Evolutionary conservation across 176 grass and related monocot genomes (phyloP), one percentile per base, ranked within the genome.

Genomic region (Oryza australiensis): DNA sequence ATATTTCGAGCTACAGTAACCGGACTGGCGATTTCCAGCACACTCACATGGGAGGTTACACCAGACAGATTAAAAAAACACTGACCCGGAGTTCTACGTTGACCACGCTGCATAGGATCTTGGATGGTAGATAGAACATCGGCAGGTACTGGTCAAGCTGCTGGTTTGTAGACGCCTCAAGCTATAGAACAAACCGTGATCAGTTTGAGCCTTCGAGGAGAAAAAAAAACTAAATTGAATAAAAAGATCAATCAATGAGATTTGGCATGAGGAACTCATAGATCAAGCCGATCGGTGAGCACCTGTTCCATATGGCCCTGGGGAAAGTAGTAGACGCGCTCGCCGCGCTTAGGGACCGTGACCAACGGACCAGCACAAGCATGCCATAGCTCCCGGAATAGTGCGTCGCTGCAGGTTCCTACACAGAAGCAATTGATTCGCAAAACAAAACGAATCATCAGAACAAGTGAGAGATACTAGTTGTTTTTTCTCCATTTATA

Each of bases 281-380:
- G 53, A 67, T 41, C 63, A 37, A 37, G 38, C 55, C 55, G 55
- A 60, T 60, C 6, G 55, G 51, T 55, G 20, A 79, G 40, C 87
- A 96, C 97, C 97, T 99, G 97, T 70, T 99, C 97, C 93, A 96
- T 92, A 85, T 99, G 97, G 26, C 97, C 97, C 83, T 99, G 97
- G 41, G 97, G 93, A 34, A 96, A 95, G 87, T 99, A 99, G 84
- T 95, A 99, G 12, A 96, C 93, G 5, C 83, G 91, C 69, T 99
- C 97, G 22, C 81, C 93, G 37, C 74, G 78, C 35, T 79, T 85
- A 34, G 97, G 97, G 16, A 99, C 84, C 13, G 85, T 85, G 84
- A 99, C 87, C 24, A 99, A 79, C 7, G 93, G 93, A 20, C 97
- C 97, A 0, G 97, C 97, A 73, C 97, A 99, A 29, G 97, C 97